Evolutionary conservation across 805 yeast genomes (phyloP).

Genomic region (Candida namnaoensis): DNA sequence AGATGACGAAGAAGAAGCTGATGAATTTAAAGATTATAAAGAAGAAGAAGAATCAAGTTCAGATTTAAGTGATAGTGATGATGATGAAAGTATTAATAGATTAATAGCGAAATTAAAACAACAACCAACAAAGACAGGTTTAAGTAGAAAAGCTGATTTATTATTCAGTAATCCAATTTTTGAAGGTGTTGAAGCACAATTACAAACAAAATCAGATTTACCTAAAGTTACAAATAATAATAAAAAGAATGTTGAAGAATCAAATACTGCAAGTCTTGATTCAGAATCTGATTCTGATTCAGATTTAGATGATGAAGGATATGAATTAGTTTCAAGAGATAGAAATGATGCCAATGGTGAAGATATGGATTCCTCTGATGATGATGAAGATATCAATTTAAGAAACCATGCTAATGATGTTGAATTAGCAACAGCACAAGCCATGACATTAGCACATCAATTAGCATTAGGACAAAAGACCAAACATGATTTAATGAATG

Average conservation of each 20-base stretch:
- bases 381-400: conserved; percentile 41
- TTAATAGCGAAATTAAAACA: conserved; percentile 51
- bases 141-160: conserved; percentile 32
- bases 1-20: conserved; percentile 21
- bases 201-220: conserved; percentile 7
- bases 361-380: conserved; percentile 28
- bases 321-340: conserved; percentile 39
- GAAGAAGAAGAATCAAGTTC: conserved; percentile 31
- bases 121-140: conserved; percentile 33
- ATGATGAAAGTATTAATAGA: conserved; percentile 58
- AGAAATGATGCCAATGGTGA: conserved; percentile 26
- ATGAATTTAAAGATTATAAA: conserved; percentile 31
- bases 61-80: conserved; percentile 46
- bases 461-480: conserved; percentile 83
- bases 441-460: conserved; percentile 97
- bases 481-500: conserved; percentile 81
- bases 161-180: conserved; percentile 48
- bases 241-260: too few relatives aligned
- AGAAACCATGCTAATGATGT: conserved; percentile 53
- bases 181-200: conserved; percentile 34
- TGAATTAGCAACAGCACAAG: conserved; percentile 87
- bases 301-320: conserved; percentile 23
- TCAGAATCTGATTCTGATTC: conserved; percentile 4
- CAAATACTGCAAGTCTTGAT: conserved; percentile 16
- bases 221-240: conserved; percentile 4